Conservation (phyloP, 345 rosid genomes). For the Laguncularia racemosa region DNA sequence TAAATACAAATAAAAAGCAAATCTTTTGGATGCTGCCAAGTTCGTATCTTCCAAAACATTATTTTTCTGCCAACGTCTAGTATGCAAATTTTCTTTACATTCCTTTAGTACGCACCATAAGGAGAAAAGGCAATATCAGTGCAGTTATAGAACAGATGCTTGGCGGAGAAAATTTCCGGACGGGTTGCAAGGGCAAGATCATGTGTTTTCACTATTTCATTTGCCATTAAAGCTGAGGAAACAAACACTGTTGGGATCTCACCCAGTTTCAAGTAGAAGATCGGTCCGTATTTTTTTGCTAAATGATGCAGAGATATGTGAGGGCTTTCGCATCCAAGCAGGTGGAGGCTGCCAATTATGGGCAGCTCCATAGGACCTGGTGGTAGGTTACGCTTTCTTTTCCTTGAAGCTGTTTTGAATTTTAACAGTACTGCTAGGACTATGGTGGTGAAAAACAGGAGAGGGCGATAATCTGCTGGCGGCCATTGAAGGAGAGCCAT, state of each 20-base stretch:
- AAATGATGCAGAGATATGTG: conserved; percentile 31
- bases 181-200: conserved; percentile 31
- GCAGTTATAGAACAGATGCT: conserved; percentile 26
- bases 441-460: conserved; percentile 4
- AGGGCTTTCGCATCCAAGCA: conserved; percentile 19
- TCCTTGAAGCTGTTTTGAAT: conserved; percentile 8
- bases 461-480: too few species aligned
- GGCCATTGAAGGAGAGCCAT: too few species aligned
- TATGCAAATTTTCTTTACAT: conserved; percentile 29
- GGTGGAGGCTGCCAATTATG: conserved; percentile 43
- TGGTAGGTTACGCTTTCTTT: conserved; percentile 27
- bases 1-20: too few species aligned
- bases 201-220: conserved; percentile 33
- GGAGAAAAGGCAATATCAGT: conserved; percentile 32
- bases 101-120: conserved; percentile 32
- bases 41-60: too few species aligned
- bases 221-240: conserved; percentile 35
- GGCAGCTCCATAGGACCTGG: conserved; percentile 42
- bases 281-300: conserved; percentile 24
- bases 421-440: conserved; percentile 10
- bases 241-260: conserved; percentile 35
- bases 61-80: too few species aligned
- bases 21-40: too few species aligned
- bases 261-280: conserved; percentile 37
- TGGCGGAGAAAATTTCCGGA: conserved; percentile 31